Evolutionary conservation across 2,329 filamentous ascomycete genomes (phyloP).

Genomic region (Cucurbitaria berberidis): DNA sequence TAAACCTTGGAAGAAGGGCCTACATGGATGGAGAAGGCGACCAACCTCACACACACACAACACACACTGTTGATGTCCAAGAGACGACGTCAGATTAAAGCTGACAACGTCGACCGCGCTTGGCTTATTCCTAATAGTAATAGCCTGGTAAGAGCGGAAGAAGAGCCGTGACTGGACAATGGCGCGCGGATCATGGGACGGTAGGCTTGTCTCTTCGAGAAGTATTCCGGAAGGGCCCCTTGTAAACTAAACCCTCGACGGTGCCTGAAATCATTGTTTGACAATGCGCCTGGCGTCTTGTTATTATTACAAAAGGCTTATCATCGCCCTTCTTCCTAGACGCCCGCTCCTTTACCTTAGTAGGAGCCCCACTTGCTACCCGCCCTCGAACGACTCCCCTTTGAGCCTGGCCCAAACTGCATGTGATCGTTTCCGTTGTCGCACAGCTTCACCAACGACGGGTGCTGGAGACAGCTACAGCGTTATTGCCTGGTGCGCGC

Average conservation of each 20-base stretch:
- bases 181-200: background rate
- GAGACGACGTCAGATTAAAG: constrained; percentile 26
- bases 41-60: too few species aligned
- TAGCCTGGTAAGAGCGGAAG: constrained; percentile 6
- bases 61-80: too few species aligned
- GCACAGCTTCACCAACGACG: constrained; percentile 40
- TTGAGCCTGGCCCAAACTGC: constrained; percentile 34
- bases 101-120: constrained; percentile 3
- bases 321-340: background rate
- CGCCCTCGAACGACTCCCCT: constrained; percentile 14
- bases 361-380: constrained; percentile 14
- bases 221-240: constrained; percentile 2
- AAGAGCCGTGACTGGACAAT: constrained; percentile 10
- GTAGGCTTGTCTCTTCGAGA: constrained; percentile 2
- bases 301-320: background rate
- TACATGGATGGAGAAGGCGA: too few species aligned
- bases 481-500: constrained; percentile 32
- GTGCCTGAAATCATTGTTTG: background rate
- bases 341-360: too few species aligned
- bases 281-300: background rate
- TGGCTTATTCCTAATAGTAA: constrained; percentile 19
- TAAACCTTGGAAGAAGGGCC: too few species aligned
- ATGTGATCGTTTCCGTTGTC: constrained; percentile 45
- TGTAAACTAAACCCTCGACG: background rate
- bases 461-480: constrained; percentile 15